Evolutionary conservation across 306 rosid genomes (phyloP).

Genomic region (Cicer chorassanicum): DNA sequence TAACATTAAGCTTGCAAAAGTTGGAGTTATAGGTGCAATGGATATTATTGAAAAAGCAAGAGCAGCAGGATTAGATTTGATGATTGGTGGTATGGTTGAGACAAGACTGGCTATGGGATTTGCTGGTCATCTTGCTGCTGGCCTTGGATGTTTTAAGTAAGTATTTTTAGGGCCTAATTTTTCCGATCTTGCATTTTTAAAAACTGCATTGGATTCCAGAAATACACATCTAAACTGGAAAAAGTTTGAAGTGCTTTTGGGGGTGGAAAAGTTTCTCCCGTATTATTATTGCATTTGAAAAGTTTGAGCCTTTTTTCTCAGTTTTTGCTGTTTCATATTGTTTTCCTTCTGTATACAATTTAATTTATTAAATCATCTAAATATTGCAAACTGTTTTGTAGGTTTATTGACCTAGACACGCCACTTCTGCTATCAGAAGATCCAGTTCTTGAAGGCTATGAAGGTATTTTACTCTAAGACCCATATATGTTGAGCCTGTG

Average conservation of each 20-base stretch:
- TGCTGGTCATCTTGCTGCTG: slow-evolving; percentile 93
- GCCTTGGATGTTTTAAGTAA: slow-evolving; percentile 84
- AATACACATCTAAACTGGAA: too few species aligned
- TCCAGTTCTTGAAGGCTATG: slow-evolving; percentile 87
- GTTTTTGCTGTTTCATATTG: background rate
- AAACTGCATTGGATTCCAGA: too few species aligned
- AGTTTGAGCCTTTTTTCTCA: background rate
- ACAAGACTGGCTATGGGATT: slow-evolving; percentile 92
- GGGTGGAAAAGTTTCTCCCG: too few species aligned
- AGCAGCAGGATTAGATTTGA: slow-evolving; percentile 66
- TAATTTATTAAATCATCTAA: background rate
- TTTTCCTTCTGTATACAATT: background rate
- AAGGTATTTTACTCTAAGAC: slow-evolving; percentile 58
- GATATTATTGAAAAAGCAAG: slow-evolving; percentile 72
- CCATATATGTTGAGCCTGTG: background rate
- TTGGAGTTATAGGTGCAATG: slow-evolving; percentile 84
- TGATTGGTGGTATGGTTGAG: slow-evolving; percentile 98
- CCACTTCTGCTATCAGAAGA: slow-evolving; percentile 77
- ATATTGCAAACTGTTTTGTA: slow-evolving; percentile 44
- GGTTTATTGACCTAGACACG: slow-evolving; percentile 86
- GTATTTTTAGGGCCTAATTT: background rate
- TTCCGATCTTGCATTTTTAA: too few species aligned
- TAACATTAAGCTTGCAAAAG: slow-evolving; percentile 89
- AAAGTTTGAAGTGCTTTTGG: too few species aligned
- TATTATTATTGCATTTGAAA: background rate